Evolutionary conservation across 768 basidiomycete genomes (phyloP).

Genomic region (Thelephora ganbajun): DNA sequence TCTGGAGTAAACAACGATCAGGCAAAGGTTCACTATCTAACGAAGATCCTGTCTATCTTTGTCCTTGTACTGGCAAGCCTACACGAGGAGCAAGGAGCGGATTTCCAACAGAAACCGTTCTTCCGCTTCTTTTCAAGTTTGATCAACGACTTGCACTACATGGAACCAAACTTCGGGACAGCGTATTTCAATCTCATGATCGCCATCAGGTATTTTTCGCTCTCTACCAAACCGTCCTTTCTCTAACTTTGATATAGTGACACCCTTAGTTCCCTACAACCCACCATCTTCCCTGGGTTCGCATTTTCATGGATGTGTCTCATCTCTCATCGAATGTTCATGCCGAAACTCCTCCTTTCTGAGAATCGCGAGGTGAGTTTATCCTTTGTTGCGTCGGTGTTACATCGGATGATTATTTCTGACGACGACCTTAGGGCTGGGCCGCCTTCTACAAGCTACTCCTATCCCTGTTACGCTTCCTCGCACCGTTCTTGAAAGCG

Average conservation of each 20-base stretch:
- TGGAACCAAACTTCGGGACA: slow-evolving; percentile 74
- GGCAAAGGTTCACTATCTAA: slow-evolving; percentile 91
- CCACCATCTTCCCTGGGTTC: slow-evolving; percentile 93
- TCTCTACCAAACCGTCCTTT: background rate
- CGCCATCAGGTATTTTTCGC: slow-evolving; percentile 61
- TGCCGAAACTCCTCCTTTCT: slow-evolving; percentile 85
- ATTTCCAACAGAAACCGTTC: slow-evolving; percentile 96
- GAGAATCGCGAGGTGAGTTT: slow-evolving; percentile 70
- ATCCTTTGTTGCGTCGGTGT: background rate
- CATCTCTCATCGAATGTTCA: slow-evolving; percentile 91
- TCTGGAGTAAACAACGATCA: slow-evolving; percentile 86
- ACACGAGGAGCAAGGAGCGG: slow-evolving; percentile 85
- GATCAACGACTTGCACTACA: slow-evolving; percentile 61
- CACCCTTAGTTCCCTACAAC: slow-evolving; percentile 90
- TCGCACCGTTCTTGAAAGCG: slow-evolving; percentile 79
- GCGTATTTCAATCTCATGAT: slow-evolving; percentile 85
- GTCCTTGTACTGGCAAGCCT: slow-evolving; percentile 89
- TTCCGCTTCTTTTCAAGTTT: slow-evolving; percentile 97
- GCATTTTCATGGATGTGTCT: slow-evolving; percentile 97
- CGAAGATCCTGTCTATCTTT: slow-evolving; percentile 94
- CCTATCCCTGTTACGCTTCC: slow-evolving; percentile 88
- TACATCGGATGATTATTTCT: background rate
- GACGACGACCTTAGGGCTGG: slow-evolving; percentile 56
- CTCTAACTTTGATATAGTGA: slow-evolving; percentile 39
- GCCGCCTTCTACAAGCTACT: slow-evolving; percentile 91